These are phyloP conservation scores for Rhynchospora tenuis DNA, from an alignment of 176 grass and related monocot species.

Conservation along the genomic window DNA sequence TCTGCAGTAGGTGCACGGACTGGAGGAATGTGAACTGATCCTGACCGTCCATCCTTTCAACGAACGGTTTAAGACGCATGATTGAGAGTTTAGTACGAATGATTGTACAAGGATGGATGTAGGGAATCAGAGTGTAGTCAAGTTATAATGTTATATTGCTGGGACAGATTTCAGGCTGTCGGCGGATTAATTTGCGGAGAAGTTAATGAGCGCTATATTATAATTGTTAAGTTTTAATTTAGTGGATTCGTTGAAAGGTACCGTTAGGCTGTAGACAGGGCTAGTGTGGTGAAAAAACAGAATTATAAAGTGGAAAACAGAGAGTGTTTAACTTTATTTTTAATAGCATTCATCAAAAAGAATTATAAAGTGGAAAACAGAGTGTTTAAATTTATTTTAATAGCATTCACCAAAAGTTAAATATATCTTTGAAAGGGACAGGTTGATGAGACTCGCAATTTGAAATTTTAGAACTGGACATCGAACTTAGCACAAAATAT, in stretches of 20 bases:
- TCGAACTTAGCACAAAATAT: too few species aligned
- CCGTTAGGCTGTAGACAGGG: neutral
- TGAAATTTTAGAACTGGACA: too few species aligned
- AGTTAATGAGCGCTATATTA: neutral
- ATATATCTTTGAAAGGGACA: too few species aligned
- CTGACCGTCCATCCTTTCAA: neutral
- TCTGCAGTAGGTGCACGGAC: too few species aligned
- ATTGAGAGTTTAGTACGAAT: neutral
- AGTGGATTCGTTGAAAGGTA: neutral
- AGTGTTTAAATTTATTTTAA: too few species aligned
- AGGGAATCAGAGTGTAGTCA: neutral
- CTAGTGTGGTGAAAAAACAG: neutral
- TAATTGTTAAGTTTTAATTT: neutral
- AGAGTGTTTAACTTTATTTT: too few species aligned
- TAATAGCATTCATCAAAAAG: too few species aligned
- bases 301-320: too few species aligned
- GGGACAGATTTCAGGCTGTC: neutral
- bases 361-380: too few species aligned
- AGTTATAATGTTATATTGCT: neutral
- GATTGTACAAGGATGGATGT: neutral
- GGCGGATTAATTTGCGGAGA: constrained; percentile 8
- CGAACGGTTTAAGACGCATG: neutral
- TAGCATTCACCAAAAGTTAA: too few species aligned
- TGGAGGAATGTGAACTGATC: neutral
- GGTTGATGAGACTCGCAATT: too few species aligned